Conservation (phyloP, 78 protist species). For the Cavenderia fasciculata region DNA sequence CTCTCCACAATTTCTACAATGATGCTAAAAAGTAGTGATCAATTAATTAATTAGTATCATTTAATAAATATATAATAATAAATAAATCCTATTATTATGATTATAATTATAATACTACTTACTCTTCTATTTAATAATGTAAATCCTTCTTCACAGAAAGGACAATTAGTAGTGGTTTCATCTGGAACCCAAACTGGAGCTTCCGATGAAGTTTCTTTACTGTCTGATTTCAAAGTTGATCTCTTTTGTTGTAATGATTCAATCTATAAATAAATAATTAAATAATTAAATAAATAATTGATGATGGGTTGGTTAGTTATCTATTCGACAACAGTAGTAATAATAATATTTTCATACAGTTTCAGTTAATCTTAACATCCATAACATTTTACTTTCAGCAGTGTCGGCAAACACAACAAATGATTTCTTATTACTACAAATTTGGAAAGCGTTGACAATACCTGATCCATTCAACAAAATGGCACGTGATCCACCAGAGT, state of each 20-base stretch:
- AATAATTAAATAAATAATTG: background rate
- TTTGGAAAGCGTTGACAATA: conserved; percentile 63
- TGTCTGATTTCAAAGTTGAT: conserved; percentile 56
- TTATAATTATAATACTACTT: background rate
- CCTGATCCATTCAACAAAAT: conserved; percentile 22
- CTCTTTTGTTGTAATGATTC: conserved; percentile 25
- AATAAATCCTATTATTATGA: background rate
- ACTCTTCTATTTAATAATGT: conserved; percentile 71
- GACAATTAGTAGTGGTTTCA: conserved; percentile 39
- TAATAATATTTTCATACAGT: background rate
- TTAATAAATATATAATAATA: background rate
- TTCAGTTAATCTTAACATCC: conserved; percentile 56
- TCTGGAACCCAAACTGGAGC: conserved; percentile 77
- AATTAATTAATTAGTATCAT: background rate
- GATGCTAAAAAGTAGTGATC: conserved; percentile 26
- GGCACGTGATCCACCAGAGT: conserved; percentile 42
- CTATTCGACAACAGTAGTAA: background rate
- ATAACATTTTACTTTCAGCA: conserved; percentile 42
- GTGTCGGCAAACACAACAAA: conserved; percentile 67
- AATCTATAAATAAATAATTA: background rate
- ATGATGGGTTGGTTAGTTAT: background rate
- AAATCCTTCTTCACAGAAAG: conserved; percentile 22
- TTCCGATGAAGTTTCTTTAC: conserved; percentile 14
- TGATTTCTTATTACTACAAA: conserved; percentile 59
- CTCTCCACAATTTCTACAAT: conserved; percentile 73